Percentiles rank a stretch among this genome's conserved stretches.
These are phyloP conservation scores for Apophysomyces variabilis DNA, from an alignment of 371 early-diverging fungal genomes.

Conservation along the genomic window DNA sequence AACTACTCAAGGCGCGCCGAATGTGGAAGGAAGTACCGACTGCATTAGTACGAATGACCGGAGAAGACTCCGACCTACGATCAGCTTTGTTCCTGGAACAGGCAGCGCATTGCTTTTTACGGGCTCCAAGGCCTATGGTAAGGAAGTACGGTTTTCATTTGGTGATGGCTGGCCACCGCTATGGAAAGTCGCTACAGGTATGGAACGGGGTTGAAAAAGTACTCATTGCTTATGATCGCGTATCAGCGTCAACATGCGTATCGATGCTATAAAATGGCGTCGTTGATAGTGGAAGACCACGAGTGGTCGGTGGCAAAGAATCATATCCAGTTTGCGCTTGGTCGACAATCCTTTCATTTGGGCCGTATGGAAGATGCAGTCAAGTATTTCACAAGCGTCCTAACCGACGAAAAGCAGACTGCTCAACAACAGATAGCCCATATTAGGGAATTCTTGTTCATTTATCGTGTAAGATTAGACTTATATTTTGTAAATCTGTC, in stretches of 20 bases:
- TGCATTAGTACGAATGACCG: constrained; percentile 73
- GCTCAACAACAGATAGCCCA: constrained; percentile 74
- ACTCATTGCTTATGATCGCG: background rate
- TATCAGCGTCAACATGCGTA: constrained; percentile 73
- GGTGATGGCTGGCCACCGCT: constrained; percentile 87
- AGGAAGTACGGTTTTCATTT: constrained; percentile 90
- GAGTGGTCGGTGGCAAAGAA: constrained; percentile 85
- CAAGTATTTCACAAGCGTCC: constrained; percentile 67
- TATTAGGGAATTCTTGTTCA: constrained; percentile 77
- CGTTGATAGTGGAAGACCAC: constrained; percentile 62
- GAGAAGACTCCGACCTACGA: constrained; percentile 75
- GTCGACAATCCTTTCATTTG: constrained; percentile 73
- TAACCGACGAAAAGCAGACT: constrained; percentile 68
- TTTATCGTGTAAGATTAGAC: constrained; percentile 61
- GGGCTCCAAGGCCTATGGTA: constrained; percentile 60
- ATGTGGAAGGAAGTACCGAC: constrained; percentile 76
- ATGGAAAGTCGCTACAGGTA: constrained; percentile 70
- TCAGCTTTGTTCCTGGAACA: constrained; percentile 88
- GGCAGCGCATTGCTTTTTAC: constrained; percentile 81
- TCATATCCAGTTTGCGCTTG: constrained; percentile 87
- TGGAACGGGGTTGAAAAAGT: background rate
- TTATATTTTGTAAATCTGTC: background rate
- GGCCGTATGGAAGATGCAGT: constrained; percentile 62
- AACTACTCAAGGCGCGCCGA: constrained; percentile 71
- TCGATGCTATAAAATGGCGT: constrained; percentile 72